Conservation (phyloP, 306 rosid species). For the Citrullus colocynthis region DNA sequence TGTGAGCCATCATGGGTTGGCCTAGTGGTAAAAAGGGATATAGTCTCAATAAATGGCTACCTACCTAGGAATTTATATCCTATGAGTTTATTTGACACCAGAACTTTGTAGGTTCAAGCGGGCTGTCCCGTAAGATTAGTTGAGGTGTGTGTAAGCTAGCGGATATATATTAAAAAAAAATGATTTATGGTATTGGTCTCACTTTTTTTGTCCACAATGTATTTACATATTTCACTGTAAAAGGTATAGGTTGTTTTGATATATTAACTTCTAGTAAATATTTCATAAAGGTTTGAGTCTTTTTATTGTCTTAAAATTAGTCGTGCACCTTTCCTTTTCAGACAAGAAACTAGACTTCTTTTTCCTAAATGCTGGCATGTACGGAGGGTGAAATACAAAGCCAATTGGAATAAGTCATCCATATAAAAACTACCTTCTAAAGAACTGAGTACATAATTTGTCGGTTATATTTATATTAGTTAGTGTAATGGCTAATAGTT, state of each 20-base stretch:
- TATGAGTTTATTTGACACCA: too few relatives aligned
- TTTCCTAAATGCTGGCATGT: neutral
- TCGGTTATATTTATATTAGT: neutral
- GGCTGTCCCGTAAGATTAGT: too few relatives aligned
- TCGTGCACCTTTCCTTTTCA: neutral
- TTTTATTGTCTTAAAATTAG: neutral
- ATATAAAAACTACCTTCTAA: neutral
- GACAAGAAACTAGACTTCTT: neutral
- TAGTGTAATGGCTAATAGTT: neutral
- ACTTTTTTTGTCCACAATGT: neutral
- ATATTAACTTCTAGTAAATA: neutral
- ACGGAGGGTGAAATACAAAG: neutral
- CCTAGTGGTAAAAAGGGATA: too few relatives aligned
- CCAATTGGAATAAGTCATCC: neutral
- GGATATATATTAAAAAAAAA: too few relatives aligned
- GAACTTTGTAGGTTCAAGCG: too few relatives aligned
- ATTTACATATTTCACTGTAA: neutral
- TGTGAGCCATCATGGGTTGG: too few relatives aligned
- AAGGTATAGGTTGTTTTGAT: neutral
- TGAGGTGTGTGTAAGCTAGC: too few relatives aligned
- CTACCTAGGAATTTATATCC: too few relatives aligned
- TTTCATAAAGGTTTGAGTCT: neutral
- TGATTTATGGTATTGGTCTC: neutral
- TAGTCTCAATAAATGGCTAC: too few relatives aligned
- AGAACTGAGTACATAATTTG: neutral